Evolutionary conservation across 31 red algal species (phyloP).

Genomic region (Porphyra umbilicalis): DNA sequence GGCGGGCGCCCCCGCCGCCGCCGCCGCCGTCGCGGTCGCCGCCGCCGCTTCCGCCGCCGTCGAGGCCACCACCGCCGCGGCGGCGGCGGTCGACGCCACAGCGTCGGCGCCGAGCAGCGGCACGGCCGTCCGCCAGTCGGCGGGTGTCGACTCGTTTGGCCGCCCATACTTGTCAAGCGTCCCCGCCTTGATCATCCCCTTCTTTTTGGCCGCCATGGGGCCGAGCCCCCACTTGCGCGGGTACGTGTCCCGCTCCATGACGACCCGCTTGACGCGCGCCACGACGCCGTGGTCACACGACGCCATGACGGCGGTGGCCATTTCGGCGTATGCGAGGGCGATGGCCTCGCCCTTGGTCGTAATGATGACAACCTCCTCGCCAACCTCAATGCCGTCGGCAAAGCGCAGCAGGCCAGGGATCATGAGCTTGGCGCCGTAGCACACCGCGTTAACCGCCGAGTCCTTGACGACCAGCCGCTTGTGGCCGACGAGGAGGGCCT

Average conservation of each 20-base stretch:
- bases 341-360: constrained; percentile 99
- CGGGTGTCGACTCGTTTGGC: constrained; percentile 83
- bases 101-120: constrained; percentile 14
- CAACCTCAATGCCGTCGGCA: constrained; percentile 90
- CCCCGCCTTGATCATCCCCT: constrained; percentile 71
- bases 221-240: constrained; percentile 96
- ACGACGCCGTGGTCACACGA: constrained; percentile 95
- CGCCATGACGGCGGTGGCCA: constrained; percentile 96
- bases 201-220: constrained; percentile 91
- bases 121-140: constrained; percentile 43
- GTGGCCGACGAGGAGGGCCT: constrained; percentile 66
- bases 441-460: constrained; percentile 85
- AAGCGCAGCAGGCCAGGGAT: constrained; percentile 91
- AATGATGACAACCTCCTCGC: constrained; percentile 90
- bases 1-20: neutral
- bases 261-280: constrained; percentile 91
- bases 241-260: constrained; percentile 99
- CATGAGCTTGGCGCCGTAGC: constrained; percentile 98
- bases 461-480: constrained; percentile 95
- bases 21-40: neutral
- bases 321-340: constrained; percentile 87
- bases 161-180: constrained; percentile 95
- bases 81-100: neutral
- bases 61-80: neutral
- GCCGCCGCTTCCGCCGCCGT: neutral